A percentile compares a stretch with the other conserved stretches of the same genome.
Conservation (phyloP, 2,329 filamentous ascomycete species). For the Fusarium domesticum region DNA sequence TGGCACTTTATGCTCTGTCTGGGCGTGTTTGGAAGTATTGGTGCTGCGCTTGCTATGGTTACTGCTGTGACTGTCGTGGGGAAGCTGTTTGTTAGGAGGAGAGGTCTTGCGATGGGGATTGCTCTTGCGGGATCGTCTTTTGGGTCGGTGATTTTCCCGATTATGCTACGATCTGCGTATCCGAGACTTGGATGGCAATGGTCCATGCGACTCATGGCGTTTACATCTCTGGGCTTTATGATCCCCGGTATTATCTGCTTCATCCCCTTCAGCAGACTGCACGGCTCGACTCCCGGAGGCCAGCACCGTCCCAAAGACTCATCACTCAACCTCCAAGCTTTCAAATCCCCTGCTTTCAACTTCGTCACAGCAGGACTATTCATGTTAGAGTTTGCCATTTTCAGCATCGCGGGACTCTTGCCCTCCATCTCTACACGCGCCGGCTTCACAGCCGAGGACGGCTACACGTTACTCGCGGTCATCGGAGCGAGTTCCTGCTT, state of each 20-base stretch:
- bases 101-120: constrained; percentile 29
- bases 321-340: constrained; percentile 39
- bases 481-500: constrained; percentile 42
- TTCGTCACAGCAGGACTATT: constrained; percentile 43
- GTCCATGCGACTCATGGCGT: constrained; percentile 34
- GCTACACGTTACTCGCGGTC: constrained; percentile 44
- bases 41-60: constrained; percentile 37
- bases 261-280: constrained; percentile 31
- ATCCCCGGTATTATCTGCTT: constrained; percentile 33
- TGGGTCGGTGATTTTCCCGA: constrained; percentile 34
- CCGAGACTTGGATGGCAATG: constrained; percentile 33
- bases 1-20: constrained; percentile 48
- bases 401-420: constrained; percentile 45
- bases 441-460: constrained; percentile 36
- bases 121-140: constrained; percentile 26
- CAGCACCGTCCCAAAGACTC: constrained; percentile 16
- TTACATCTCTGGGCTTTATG: constrained; percentile 29
- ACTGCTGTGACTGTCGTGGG: constrained; percentile 35
- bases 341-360: constrained; percentile 39
- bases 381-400: constrained; percentile 47
- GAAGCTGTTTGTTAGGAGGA: constrained; percentile 28
- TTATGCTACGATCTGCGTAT: constrained; percentile 33
- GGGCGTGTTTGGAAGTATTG: constrained; percentile 42
- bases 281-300: constrained; percentile 3
- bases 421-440: constrained; percentile 43